Conservation (phyloP, 345 rosid genomes). For the Microcos paniculata region DNA sequence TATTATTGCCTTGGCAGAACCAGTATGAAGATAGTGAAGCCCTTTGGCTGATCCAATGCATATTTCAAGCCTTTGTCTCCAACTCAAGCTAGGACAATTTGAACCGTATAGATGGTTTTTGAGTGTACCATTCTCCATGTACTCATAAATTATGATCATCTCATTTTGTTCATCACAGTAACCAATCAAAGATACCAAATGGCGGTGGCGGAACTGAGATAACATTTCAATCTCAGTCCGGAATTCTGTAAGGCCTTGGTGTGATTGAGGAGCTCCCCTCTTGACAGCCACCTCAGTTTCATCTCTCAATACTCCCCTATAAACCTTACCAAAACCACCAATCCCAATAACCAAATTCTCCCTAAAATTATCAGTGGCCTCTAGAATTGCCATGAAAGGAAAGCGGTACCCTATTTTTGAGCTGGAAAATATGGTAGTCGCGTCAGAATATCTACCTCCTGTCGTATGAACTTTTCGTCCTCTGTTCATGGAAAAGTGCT, state of each 20-base stretch:
- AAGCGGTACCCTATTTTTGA: slow-evolving; percentile 53
- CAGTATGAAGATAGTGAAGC: slow-evolving; percentile 45
- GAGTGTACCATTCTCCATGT: slow-evolving; percentile 45
- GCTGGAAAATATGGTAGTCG: slow-evolving; percentile 37
- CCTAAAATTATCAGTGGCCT: slow-evolving; percentile 43
- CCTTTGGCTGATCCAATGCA: slow-evolving; percentile 49
- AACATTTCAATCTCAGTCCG: slow-evolving; percentile 17
- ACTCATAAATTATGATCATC: slow-evolving; percentile 34
- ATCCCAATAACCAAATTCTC: slow-evolving; percentile 39
- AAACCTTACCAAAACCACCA: slow-evolving; percentile 49
- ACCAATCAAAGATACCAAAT: slow-evolving; percentile 19
- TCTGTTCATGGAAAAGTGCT: slow-evolving; percentile 19
- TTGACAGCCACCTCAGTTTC: slow-evolving; percentile 38
- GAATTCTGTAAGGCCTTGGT: slow-evolving; percentile 16
- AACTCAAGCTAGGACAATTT: slow-evolving; percentile 31
- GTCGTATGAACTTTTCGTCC: slow-evolving; percentile 8
- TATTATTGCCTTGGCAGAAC: slow-evolving; percentile 39
- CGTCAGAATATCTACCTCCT: slow-evolving; percentile 18
- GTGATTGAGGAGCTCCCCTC: slow-evolving; percentile 21
- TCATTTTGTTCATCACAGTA: slow-evolving; percentile 19
- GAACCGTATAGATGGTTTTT: slow-evolving; percentile 42
- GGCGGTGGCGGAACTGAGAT: slow-evolving; percentile 19
- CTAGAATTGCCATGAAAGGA: slow-evolving; percentile 50
- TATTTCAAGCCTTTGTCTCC: slow-evolving; percentile 45
- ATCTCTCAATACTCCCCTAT: slow-evolving; percentile 37